Evolutionary conservation across 495 filamentous ascomycete species (phyloP), one percentile per base, ranked within the genome.

Genomic region (Lasiosphaeriaceae sp.): DNA sequence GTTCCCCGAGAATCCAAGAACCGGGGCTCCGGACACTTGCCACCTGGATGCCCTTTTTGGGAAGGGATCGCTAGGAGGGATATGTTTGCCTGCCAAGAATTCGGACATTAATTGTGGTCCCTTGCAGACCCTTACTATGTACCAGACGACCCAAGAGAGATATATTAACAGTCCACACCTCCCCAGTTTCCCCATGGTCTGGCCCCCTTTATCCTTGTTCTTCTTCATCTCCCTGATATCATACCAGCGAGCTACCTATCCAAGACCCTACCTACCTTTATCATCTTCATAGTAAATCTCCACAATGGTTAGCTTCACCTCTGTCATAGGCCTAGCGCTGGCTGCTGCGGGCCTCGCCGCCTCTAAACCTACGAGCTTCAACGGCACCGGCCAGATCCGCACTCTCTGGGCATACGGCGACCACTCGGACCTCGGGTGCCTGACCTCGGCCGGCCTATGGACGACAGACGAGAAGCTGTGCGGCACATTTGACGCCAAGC

Each of bases 341-440:
- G 22, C 39, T 12, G 39, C 14, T 1, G 1, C 8, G 2, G 49
- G 31, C 31, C 11, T 41, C 19, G 49, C 49, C 1, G 31, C 49
- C 6, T 29, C 34, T 19, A 19, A 14, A 20, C 20, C n/a, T 17
- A 19, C 19, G 16, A 22, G 50, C 52, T 64, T 62, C 47, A 54
- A 24, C 26, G 62, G 62, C 17, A 52, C n/a, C 5, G 65, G 65
- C 41, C 62, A 65, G 31, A 45, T 67, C 20, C 59, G 62, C 23
- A 52, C 62, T 0, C 52, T 26, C 17, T 67, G 62, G 62, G 47
- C 55, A 26, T 34, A 59, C 23, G 57, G 48, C 31, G 52, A 55
- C 52, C 43, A 65, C 48, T 39, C 52, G 16, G 57, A 65, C 34
- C 65, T 68, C n/a, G 65, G 65, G 17, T 68, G 65, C 48, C 37